phyloP scores from a whole-genome alignment of 2,329 filamentous ascomycete genomes.

The Colletotrichum camelliae region DNA sequence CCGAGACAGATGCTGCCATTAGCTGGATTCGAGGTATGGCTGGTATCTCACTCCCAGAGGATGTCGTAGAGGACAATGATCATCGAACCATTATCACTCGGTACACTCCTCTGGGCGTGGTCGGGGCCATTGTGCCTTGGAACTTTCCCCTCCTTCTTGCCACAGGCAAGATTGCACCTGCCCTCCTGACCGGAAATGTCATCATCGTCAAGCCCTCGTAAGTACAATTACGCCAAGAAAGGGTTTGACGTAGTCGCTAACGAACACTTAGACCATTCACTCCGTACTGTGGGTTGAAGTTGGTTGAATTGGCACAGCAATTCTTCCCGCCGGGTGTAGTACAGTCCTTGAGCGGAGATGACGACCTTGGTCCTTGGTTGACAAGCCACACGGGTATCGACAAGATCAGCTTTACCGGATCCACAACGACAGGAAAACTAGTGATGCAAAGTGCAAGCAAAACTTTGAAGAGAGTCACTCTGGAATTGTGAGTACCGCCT shows the following conservation, averaged over 20 bases:
- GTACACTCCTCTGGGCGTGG: slow-evolving; percentile 46
- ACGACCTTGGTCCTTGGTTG: slow-evolving; percentile 64
- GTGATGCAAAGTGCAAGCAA: neutral
- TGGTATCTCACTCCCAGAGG: slow-evolving; percentile 37
- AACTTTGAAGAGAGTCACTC: neutral
- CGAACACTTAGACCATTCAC: slow-evolving; percentile 48
- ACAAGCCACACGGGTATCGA: neutral
- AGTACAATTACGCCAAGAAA: neutral
- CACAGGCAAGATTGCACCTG: slow-evolving; percentile 60
- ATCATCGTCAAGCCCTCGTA: slow-evolving; percentile 62
- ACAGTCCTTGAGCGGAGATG: slow-evolving; percentile 64
- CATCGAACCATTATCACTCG: slow-evolving; percentile 35
- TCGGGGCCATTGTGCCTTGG: slow-evolving; percentile 54
- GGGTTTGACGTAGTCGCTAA: neutral
- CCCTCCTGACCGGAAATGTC: slow-evolving; percentile 60
- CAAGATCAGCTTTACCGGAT: neutral
- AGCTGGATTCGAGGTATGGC: slow-evolving; percentile 34
- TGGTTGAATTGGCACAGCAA: slow-evolving; percentile 61
- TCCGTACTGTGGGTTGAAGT: slow-evolving; percentile 62
- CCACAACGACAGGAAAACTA: neutral
- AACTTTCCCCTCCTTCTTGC: slow-evolving; percentile 61
- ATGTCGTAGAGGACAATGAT: slow-evolving; percentile 43
- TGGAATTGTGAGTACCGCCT: neutral
- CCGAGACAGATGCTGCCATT: slow-evolving; percentile 28
- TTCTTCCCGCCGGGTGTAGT: slow-evolving; percentile 69